A percentile compares a stretch with the other conserved stretches of the same genome.
Conservation (phyloP, 495 filamentous ascomycete species). For the Letharia lupina region DNA sequence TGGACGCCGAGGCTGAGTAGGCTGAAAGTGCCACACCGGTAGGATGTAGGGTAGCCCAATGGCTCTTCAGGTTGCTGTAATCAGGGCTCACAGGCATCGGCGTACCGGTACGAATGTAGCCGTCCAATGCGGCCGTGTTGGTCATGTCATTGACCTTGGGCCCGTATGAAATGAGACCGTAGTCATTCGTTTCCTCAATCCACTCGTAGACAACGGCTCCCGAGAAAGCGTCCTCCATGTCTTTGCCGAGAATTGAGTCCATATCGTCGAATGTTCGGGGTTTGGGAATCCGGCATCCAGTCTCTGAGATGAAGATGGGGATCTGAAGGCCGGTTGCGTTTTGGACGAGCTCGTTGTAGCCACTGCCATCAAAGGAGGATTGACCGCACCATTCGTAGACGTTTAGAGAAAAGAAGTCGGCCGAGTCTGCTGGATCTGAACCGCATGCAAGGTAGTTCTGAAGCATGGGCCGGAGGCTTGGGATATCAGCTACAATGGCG, state of each 20-base stretch:
- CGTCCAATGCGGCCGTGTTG: conserved; percentile 47
- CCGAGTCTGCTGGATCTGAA: conserved; percentile 53
- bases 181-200: conserved; percentile 79
- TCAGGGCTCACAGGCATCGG: conserved; percentile 69
- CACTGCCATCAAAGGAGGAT: conserved; percentile 55
- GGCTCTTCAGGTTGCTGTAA: conserved; percentile 64
- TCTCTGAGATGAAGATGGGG: conserved; percentile 82
- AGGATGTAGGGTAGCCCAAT: conserved; percentile 67
- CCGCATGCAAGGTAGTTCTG: conserved; percentile 84
- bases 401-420: conserved; percentile 82
- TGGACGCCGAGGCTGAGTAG: conserved; percentile 55
- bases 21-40: conserved; percentile 54
- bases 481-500: conserved; percentile 56
- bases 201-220: conserved; percentile 85
- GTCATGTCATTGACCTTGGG: conserved; percentile 39
- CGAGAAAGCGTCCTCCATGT: conserved; percentile 71
- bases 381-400: conserved; percentile 82
- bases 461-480: conserved; percentile 70
- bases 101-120: conserved; percentile 60
- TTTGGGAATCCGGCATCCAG: conserved; percentile 58
- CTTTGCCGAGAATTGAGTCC: conserved; percentile 58
- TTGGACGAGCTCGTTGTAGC: conserved; percentile 58
- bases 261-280: conserved; percentile 75
- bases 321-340: conserved; percentile 55
- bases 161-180: conserved; percentile 77